Evolutionary conservation across 2,329 filamentous ascomycete species (phyloP).

Genomic region (Colletotrichum tofieldiae): DNA sequence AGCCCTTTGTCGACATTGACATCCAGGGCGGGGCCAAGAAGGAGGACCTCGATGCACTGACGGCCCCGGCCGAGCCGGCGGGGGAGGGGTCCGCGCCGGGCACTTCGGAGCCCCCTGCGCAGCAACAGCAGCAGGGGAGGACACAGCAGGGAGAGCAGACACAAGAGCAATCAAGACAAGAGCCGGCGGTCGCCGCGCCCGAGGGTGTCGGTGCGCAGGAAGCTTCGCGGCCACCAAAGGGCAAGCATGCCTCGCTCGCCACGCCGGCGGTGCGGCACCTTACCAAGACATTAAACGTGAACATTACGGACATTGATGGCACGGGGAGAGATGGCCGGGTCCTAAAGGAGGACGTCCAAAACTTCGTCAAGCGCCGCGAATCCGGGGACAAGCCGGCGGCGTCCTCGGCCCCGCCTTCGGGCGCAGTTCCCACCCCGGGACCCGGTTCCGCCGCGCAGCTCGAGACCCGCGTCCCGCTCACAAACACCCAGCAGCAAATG

Average conservation of each 20-base stretch:
- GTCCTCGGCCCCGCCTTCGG: constrained; percentile 44
- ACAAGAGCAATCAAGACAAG: constrained; percentile 35
- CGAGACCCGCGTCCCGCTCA: constrained; percentile 80
- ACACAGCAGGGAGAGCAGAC: constrained; percentile 10
- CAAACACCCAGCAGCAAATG: constrained; percentile 90
- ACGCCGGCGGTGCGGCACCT: constrained; percentile 94
- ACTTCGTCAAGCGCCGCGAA: constrained; percentile 73
- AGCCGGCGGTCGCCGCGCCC: not conserved
- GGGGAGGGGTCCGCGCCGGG: constrained; percentile 47
- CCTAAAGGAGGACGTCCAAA: constrained; percentile 91
- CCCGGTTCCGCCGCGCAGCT: constrained; percentile 64
- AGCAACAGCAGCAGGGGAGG: constrained; percentile 5
- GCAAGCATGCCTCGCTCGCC: constrained; percentile 82
- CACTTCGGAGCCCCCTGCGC: constrained; percentile 40
- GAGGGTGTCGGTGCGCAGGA: constrained; percentile 17
- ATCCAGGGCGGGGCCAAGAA: constrained; percentile 83
- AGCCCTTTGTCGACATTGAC: constrained; percentile 95
- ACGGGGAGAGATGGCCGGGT: constrained; percentile 94
- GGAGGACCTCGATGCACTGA: constrained; percentile 65
- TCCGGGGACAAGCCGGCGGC: constrained; percentile 30
- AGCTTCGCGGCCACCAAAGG: constrained; percentile 58
- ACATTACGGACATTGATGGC: constrained; percentile 84
- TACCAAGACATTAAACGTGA: constrained; percentile 82
- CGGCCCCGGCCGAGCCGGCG: constrained; percentile 20
- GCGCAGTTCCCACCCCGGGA: constrained; percentile 47